These are phyloP conservation scores for Solanum okadae DNA, from an alignment of 257 asterid genomes.

Conservation along the genomic window DNA sequence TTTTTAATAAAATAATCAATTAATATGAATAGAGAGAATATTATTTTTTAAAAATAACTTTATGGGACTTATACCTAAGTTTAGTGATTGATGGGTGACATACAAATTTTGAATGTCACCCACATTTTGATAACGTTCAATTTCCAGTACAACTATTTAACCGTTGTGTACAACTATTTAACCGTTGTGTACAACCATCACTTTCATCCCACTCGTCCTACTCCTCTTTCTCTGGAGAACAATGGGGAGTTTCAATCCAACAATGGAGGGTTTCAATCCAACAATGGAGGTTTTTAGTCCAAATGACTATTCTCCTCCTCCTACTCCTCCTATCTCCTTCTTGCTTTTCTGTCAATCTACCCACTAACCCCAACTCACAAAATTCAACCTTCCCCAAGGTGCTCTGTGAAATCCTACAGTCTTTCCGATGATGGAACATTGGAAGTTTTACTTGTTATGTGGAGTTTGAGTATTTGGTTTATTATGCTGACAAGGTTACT, in stretches of 20 bases:
- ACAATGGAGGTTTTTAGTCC: background rate
- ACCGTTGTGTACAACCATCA: background rate
- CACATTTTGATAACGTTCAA: background rate
- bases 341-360: background rate
- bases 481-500: slow-evolving; percentile 57
- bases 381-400: slow-evolving; percentile 57
- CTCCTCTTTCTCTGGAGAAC: background rate
- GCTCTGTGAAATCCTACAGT: slow-evolving; percentile 58
- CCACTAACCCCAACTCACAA: slow-evolving; percentile 14
- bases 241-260: background rate
- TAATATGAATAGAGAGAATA: background rate
- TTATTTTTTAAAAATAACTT: no score
- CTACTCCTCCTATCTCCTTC: background rate
- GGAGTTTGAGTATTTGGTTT: slow-evolving; percentile 70
- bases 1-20: no score
- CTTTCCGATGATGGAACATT: slow-evolving; percentile 61
- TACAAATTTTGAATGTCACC: background rate
- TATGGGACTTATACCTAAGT: no score
- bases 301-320: background rate
- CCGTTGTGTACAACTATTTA: background rate
- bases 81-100: background rate
- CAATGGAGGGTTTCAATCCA: no score
- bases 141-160: no score
- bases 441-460: slow-evolving; percentile 62
- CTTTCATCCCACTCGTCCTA: background rate